Conservation (phyloP, 1,284 basidiomycete genomes). For the Papiliotrema terrestris region DNA sequence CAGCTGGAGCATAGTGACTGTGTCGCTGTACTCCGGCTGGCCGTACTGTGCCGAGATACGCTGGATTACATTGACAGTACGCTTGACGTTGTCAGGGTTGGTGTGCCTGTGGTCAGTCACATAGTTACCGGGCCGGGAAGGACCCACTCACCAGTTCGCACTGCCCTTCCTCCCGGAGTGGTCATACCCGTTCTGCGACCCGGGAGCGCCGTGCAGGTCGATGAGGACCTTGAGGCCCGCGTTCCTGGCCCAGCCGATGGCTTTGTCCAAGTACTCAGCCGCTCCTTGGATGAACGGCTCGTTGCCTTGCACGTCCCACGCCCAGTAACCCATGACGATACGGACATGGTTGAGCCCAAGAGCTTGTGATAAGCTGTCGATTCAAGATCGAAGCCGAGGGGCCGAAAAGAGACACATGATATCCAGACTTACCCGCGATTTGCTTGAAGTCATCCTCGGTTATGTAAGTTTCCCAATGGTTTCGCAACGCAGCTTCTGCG, state of each 20-base stretch:
- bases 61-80: slow-evolving; percentile 50
- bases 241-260: slow-evolving; percentile 71
- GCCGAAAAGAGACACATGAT: slow-evolving; percentile 9
- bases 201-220: slow-evolving; percentile 70
- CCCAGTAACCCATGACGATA: slow-evolving; percentile 79
- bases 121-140: not conserved
- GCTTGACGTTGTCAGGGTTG: slow-evolving; percentile 33
- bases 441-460: slow-evolving; percentile 83
- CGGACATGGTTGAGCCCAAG: slow-evolving; percentile 76
- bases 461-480: slow-evolving; percentile 53
- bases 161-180: slow-evolving; percentile 70
- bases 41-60: slow-evolving; percentile 31
- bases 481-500: slow-evolving; percentile 26
- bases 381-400: no score
- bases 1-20: slow-evolving; percentile 57
- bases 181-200: slow-evolving; percentile 74
- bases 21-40: slow-evolving; percentile 52
- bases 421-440: slow-evolving; percentile 64
- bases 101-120: slow-evolving; percentile 5
- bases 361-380: not conserved
- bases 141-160: slow-evolving; percentile 59
- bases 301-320: slow-evolving; percentile 72
- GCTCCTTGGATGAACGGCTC: slow-evolving; percentile 87
- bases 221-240: slow-evolving; percentile 72
- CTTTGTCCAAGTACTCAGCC: slow-evolving; percentile 53